These are phyloP conservation scores for Peronospora destructor DNA, from an alignment of 352 stramenopile species.

Conservation along the genomic window DNA sequence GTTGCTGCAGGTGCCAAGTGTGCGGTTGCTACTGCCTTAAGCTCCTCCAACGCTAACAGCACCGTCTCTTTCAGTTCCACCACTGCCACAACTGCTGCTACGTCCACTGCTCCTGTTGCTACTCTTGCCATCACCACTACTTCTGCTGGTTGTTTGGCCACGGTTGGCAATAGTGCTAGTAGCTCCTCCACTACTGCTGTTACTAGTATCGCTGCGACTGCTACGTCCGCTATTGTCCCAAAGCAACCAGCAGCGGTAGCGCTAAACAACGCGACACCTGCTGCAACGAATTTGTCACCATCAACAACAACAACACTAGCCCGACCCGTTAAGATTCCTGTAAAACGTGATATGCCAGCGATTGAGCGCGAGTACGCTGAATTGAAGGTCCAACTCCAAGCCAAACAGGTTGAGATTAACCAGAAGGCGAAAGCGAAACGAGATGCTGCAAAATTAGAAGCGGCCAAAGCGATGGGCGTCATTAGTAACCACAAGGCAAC, in stretches of 20 bases:
- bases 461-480: conserved; percentile 4
- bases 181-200: background rate
- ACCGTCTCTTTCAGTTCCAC: background rate
- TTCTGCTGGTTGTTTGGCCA: background rate
- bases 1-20: conserved; percentile 1
- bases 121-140: background rate
- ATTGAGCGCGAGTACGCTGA: conserved; percentile 54
- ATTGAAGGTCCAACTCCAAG: conserved; percentile 55
- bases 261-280: background rate
- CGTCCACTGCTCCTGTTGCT: background rate
- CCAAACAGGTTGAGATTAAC: conserved; percentile 37
- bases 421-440: conserved; percentile 24
- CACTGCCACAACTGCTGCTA: background rate
- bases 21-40: conserved; percentile 3
- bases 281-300: background rate
- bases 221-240: background rate
- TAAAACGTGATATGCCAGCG: conserved; percentile 22
- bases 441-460: conserved; percentile 21
- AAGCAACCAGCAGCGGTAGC: background rate
- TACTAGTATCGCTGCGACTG: background rate
- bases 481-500: conserved; percentile 6
- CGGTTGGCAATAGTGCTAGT: background rate
- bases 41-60: background rate
- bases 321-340: conserved; percentile 2
- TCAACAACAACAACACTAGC: conserved; percentile 7